Conservation (phyloP, 1,284 basidiomycete genomes). For the Pascua sp. region DNA sequence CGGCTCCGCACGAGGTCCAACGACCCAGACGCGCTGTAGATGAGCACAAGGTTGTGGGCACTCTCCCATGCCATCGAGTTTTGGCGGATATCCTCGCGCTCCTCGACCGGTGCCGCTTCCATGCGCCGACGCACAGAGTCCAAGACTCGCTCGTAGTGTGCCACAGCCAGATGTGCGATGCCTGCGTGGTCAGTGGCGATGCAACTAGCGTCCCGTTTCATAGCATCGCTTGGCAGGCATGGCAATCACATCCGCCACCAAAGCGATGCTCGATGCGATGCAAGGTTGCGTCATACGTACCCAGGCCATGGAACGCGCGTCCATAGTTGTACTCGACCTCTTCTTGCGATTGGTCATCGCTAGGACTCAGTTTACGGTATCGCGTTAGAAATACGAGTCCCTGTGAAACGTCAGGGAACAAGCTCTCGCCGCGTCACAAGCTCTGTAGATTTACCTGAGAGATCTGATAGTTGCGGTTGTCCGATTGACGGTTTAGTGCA, state of each 20-base stretch:
- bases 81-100: slow-evolving; percentile 42
- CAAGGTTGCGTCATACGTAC: slow-evolving; percentile 50
- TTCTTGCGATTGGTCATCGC: slow-evolving; percentile 52
- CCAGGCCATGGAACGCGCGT: slow-evolving; percentile 82
- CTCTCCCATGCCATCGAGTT: slow-evolving; percentile 61
- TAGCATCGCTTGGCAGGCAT: too few relatives aligned
- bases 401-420: slow-evolving; percentile 48
- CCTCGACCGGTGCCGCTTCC: slow-evolving; percentile 19
- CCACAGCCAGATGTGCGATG: slow-evolving; percentile 70
- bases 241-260: too few relatives aligned
- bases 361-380: slow-evolving; percentile 61
- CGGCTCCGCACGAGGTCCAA: slow-evolving; percentile 55
- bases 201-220: not conserved
- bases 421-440: not conserved
- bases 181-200: slow-evolving; percentile 53
- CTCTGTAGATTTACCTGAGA: slow-evolving; percentile 60
- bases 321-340: slow-evolving; percentile 93
- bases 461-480: slow-evolving; percentile 81
- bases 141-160: slow-evolving; percentile 75
- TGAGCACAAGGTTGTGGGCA: slow-evolving; percentile 80
- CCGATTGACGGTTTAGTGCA: slow-evolving; percentile 87
- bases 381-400: slow-evolving; percentile 74
- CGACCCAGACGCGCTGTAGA: slow-evolving; percentile 74
- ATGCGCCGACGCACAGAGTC: slow-evolving; percentile 56
- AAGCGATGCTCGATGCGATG: too few relatives aligned